These are phyloP conservation scores for Tanacetum coccineum DNA, from an alignment of 129 eudicot genomes.

Conservation along the genomic window DNA sequence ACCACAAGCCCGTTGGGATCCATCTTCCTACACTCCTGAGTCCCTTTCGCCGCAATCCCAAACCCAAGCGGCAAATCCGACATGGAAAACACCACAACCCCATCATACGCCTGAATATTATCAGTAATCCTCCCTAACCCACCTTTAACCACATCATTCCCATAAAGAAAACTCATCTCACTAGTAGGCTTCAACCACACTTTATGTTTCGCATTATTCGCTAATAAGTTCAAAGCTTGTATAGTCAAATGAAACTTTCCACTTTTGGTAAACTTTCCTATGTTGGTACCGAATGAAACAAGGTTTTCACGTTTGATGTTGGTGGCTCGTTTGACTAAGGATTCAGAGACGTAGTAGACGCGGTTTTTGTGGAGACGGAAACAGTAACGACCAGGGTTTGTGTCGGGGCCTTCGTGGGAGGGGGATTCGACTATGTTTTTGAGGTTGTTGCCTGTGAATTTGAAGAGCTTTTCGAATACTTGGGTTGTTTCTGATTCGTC, in stretches of 20 bases:
- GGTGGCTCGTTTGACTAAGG: slow-evolving; percentile 88
- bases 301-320: slow-evolving; percentile 85
- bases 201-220: slow-evolving; percentile 81
- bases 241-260: slow-evolving; percentile 80
- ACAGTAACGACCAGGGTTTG: slow-evolving; percentile 68
- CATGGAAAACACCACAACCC: slow-evolving; percentile 89
- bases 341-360: slow-evolving; percentile 79
- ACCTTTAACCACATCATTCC: slow-evolving; percentile 88
- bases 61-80: slow-evolving; percentile 93
- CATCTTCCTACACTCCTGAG: slow-evolving; percentile 86
- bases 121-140: slow-evolving; percentile 96
- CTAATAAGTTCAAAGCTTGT: slow-evolving; percentile 56
- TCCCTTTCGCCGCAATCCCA: slow-evolving; percentile 81
- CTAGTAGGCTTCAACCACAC: slow-evolving; percentile 96
- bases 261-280: slow-evolving; percentile 81
- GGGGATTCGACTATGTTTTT: slow-evolving; percentile 85
- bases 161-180: slow-evolving; percentile 88
- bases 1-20: slow-evolving; percentile 94
- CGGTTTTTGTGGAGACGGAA: slow-evolving; percentile 87
- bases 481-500: slow-evolving; percentile 78
- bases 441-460: slow-evolving; percentile 89
- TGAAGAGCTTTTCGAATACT: slow-evolving; percentile 85
- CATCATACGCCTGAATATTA: slow-evolving; percentile 64
- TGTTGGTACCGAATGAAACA: slow-evolving; percentile 66
- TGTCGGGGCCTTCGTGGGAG: slow-evolving; percentile 81